Evolutionary conservation across 768 basidiomycete genomes (phyloP).

Genomic region (Boletus sensibilis): DNA sequence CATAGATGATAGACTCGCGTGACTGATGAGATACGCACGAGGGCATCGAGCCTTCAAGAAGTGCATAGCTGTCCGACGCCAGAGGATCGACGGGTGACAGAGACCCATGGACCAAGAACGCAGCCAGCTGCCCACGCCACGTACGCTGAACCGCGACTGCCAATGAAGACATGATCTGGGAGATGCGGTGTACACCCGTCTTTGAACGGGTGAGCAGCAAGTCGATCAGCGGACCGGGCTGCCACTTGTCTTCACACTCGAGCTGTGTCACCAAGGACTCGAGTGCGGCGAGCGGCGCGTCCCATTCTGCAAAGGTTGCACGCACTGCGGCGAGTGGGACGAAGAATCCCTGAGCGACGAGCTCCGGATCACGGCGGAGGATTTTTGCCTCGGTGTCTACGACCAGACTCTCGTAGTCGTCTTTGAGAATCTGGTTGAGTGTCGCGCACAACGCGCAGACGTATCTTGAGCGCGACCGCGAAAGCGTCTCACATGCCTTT

Average conservation of each 20-base stretch:
- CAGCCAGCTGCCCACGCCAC: constrained; percentile 81
- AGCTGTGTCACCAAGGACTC: constrained; percentile 62
- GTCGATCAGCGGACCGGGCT: constrained; percentile 79
- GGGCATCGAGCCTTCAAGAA: constrained; percentile 69
- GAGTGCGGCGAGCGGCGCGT: constrained; percentile 77
- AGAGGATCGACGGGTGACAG: constrained; percentile 62
- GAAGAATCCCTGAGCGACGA: constrained; percentile 79
- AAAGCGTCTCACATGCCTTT: constrained; percentile 47
- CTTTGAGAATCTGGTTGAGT: constrained; percentile 67
- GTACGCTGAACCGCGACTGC: constrained; percentile 74
- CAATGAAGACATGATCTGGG: constrained; percentile 68
- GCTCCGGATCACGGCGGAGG: constrained; percentile 65
- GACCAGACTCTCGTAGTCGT: constrained; percentile 78
- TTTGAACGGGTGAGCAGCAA: constrained; percentile 67
- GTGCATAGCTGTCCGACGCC: constrained; percentile 54
- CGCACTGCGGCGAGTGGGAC: constrained; percentile 84
- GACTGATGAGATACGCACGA: constrained; percentile 71
- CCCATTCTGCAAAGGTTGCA: constrained; percentile 86
- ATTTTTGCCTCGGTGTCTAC: constrained; percentile 80
- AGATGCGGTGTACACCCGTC: constrained; percentile 77
- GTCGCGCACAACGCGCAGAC: constrained; percentile 76
- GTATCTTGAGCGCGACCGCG: constrained; percentile 67
- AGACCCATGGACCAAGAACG: constrained; percentile 79
- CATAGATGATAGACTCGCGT: constrained; percentile 79
- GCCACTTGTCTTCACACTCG: constrained; percentile 49